Conservation (phyloP, 176 grass and related monocot species). For the Paspalum notatum region DNA sequence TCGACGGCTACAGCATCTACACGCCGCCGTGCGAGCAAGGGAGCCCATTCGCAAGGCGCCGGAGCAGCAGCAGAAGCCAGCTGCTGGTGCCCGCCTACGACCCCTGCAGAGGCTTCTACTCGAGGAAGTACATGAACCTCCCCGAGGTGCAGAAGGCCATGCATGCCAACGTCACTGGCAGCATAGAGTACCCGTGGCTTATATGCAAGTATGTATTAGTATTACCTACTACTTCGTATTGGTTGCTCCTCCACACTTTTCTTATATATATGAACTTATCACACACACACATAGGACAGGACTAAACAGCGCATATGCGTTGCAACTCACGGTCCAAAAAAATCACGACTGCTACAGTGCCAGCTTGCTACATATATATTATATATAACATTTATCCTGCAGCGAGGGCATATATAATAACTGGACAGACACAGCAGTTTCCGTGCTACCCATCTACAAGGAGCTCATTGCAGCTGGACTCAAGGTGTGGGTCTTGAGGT, state of each 20-base stretch:
- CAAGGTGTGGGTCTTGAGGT: constrained; percentile 71
- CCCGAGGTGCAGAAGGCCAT: constrained; percentile 32
- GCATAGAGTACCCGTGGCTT: background rate
- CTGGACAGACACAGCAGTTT: constrained; percentile 55
- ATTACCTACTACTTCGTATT: too few relatives aligned
- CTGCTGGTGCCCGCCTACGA: background rate
- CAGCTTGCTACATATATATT: too few relatives aligned
- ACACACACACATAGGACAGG: too few relatives aligned
- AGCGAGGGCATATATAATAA: background rate
- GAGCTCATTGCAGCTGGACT: constrained; percentile 53
- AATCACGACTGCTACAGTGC: too few relatives aligned
- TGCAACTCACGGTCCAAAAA: too few relatives aligned
- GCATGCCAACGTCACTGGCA: constrained; percentile 12
- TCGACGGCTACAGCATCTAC: constrained; percentile 18
- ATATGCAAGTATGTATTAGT: constrained; percentile 20
- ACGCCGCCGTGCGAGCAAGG: constrained; percentile 1
- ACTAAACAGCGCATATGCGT: too few relatives aligned
- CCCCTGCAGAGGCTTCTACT: constrained; percentile 3
- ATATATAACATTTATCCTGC: too few relatives aligned
- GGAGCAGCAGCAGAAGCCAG: too few relatives aligned
- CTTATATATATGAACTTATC: too few relatives aligned
- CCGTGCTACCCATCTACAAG: constrained; percentile 60
- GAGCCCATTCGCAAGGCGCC: too few relatives aligned
- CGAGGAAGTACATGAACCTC: background rate
- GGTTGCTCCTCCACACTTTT: too few relatives aligned